phyloP scores from a whole-genome alignment of 495 filamentous ascomycete genomes.

The Xanthoparmelia taractica region DNA sequence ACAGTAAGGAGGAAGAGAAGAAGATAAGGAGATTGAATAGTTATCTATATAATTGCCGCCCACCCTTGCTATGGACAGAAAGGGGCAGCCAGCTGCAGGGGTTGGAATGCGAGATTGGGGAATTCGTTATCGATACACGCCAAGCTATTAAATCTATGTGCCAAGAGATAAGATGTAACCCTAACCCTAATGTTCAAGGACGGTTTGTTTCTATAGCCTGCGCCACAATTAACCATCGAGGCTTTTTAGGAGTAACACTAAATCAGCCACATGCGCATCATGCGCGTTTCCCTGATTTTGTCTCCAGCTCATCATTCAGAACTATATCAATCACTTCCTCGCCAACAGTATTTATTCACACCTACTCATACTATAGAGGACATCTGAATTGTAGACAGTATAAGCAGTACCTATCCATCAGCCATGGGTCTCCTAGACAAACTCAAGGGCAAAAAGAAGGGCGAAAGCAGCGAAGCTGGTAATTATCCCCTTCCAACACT shows the following conservation, averaged over 20 bases:
- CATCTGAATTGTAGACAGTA: not conserved
- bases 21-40: not conserved
- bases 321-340: not conserved
- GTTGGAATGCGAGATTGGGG: conserved; percentile 5
- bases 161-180: conserved; percentile 14
- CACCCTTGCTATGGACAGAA: not conserved
- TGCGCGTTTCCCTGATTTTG: not conserved
- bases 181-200: too few species aligned
- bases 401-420: not conserved
- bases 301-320: not conserved
- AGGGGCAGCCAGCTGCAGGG: not conserved
- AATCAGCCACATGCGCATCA: conserved; percentile 6
- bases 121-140: conserved; percentile 2
- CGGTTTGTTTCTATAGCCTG: not conserved
- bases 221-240: not conserved
- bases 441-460: not conserved
- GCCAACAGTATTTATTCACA: not conserved
- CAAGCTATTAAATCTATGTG: too few species aligned
- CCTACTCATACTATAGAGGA: too few species aligned
- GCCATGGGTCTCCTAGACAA: not conserved
- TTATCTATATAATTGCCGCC: not conserved
- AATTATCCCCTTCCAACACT: not conserved
- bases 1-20: not conserved
- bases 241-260: not conserved
- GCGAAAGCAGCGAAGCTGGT: not conserved